phyloP scores from a whole-genome alignment of 805 yeast genomes.

The Zygosaccharomyces bailii region DNA sequence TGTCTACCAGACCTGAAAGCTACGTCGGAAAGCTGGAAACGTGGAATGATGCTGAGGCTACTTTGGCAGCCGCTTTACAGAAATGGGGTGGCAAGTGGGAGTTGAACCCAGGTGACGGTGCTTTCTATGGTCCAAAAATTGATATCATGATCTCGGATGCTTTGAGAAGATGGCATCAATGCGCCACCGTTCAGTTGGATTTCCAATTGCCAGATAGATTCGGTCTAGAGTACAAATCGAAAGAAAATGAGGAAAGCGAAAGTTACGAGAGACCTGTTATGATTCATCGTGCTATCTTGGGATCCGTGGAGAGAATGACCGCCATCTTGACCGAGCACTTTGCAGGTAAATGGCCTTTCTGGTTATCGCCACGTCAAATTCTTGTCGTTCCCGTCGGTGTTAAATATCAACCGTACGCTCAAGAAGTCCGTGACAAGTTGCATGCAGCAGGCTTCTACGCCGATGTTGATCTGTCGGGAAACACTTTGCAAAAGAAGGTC shows the following conservation, averaged over 20 bases:
- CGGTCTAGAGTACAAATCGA: slow-evolving; percentile 80
- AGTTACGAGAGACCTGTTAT: slow-evolving; percentile 86
- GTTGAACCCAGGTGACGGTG: slow-evolving; percentile 96
- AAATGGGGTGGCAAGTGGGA: slow-evolving; percentile 90
- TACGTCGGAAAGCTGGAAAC: slow-evolving; percentile 91
- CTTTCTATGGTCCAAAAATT: slow-evolving; percentile 92
- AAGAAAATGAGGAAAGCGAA: slow-evolving; percentile 47
- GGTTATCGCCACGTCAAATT: slow-evolving; percentile 99
- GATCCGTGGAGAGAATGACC: slow-evolving; percentile 98
- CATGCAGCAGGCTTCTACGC: slow-evolving; percentile 80
- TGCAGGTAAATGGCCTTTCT: slow-evolving; percentile 99
- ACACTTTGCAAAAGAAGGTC: slow-evolving; percentile 96
- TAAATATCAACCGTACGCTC: slow-evolving; percentile 87
- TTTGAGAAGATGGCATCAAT: slow-evolving; percentile 94
- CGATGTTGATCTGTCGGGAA: slow-evolving; percentile 90
- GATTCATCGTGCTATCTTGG: slow-evolving; percentile 98
- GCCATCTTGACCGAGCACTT: slow-evolving; percentile 97
- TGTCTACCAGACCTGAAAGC: slow-evolving; percentile 96
- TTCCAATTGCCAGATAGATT: slow-evolving; percentile 97
- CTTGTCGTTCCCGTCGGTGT: slow-evolving; percentile 96
- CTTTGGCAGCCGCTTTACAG: slow-evolving; percentile 77
- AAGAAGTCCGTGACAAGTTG: slow-evolving; percentile 64
- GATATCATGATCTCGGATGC: slow-evolving; percentile 96
- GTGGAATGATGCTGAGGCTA: slow-evolving; percentile 89
- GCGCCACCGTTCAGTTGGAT: slow-evolving; percentile 98